These are phyloP conservation scores for Diutina sp. DNA, from an alignment of 1,139 yeast genomes.

Conservation along the genomic window DNA sequence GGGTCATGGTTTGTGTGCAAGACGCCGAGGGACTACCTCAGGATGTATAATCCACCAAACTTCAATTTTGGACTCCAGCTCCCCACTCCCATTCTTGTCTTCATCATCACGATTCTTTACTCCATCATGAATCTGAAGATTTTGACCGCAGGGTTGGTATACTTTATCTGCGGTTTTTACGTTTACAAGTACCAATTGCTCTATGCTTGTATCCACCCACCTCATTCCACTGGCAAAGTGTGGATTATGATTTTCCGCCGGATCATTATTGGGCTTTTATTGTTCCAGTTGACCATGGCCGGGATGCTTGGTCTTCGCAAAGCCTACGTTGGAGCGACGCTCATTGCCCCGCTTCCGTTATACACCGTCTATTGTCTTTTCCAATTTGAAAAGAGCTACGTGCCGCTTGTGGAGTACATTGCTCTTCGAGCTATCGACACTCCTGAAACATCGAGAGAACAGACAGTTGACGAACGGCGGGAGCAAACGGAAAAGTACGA, in stretches of 20 bases:
- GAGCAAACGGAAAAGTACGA: neutral
- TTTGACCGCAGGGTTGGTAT: constrained; percentile 57
- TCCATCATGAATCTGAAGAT: constrained; percentile 71
- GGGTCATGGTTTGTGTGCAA: constrained; percentile 6
- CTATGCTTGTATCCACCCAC: constrained; percentile 75
- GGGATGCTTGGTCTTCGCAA: constrained; percentile 54
- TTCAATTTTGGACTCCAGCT: constrained; percentile 73
- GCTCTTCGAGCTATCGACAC: neutral
- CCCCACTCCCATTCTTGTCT: constrained; percentile 69
- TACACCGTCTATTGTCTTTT: neutral
- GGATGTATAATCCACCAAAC: constrained; percentile 63
- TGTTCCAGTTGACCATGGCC: constrained; percentile 84
- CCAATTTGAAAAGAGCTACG: neutral
- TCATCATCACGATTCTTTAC: constrained; percentile 64
- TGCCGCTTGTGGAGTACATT: neutral
- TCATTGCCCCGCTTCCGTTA: neutral
- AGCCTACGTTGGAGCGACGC: neutral
- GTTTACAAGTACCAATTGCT: constrained; percentile 73
- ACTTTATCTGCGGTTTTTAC: constrained; percentile 62
- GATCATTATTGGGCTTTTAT: constrained; percentile 51
- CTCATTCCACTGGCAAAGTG: constrained; percentile 79
- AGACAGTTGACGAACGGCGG: neutral
- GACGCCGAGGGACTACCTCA: constrained; percentile 43
- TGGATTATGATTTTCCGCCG: constrained; percentile 78
- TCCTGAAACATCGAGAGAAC: neutral